Evolutionary conservation across 2,329 filamentous ascomycete species (phyloP).

Genomic region (Phialophora verrucosa): DNA sequence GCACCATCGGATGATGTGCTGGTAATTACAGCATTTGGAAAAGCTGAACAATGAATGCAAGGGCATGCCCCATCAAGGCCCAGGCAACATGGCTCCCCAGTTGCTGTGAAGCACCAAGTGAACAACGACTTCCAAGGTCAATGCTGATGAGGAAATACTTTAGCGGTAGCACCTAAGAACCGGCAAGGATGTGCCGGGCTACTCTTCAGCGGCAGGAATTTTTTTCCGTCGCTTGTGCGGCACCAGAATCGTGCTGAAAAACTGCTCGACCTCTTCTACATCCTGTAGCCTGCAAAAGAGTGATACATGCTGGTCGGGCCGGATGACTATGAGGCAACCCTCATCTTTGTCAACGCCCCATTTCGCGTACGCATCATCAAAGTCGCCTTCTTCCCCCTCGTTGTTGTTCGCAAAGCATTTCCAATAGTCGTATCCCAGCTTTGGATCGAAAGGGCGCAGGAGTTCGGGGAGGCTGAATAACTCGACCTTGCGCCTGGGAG

Average conservation of each 20-base stretch:
- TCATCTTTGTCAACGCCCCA: constrained; percentile 63
- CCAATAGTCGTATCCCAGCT: background rate
- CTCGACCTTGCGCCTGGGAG: background rate
- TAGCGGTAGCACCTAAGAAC: background rate
- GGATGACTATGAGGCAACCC: constrained; percentile 64
- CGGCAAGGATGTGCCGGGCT: background rate
- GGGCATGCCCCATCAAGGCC: no score
- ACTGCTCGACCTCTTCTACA: constrained; percentile 29
- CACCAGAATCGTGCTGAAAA: constrained; percentile 15
- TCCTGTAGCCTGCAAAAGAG: constrained; percentile 28
- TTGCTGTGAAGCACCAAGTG: no score
- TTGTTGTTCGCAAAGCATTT: background rate
- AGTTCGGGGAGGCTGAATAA: background rate
- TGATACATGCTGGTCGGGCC: constrained; percentile 71
- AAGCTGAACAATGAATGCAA: background rate
- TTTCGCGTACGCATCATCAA: constrained; percentile 53
- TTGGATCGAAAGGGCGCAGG: background rate
- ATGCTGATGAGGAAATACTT: background rate
- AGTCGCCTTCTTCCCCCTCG: background rate
- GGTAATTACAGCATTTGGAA: background rate
- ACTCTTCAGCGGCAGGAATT: background rate
- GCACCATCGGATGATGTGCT: background rate
- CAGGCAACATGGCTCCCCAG: no score
- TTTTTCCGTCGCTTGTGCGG: background rate
- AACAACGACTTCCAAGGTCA: no score